Conservation (phyloP, 225 moss, liverwort and hornwort species). For the Sphagnum contortum region DNA sequence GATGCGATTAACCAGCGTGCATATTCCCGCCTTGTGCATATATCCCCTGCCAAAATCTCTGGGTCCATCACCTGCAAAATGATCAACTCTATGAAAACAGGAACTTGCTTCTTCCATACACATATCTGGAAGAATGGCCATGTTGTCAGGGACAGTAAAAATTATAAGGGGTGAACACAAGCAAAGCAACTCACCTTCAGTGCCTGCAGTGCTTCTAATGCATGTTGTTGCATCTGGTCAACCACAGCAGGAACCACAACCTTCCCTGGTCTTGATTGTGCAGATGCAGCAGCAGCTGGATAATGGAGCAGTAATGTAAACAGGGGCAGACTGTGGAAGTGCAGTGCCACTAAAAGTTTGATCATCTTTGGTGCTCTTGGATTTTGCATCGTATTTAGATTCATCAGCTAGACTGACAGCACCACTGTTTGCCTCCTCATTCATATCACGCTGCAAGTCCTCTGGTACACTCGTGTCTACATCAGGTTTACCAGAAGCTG, state of each 20-base stretch:
- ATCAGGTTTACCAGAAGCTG: no score
- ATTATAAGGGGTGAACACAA: neutral
- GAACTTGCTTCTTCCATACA: neutral
- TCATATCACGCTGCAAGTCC: neutral
- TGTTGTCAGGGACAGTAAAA: neutral
- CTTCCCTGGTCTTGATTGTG: conserved; percentile 28
- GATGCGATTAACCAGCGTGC: no score
- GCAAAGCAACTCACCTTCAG: conserved; percentile 30
- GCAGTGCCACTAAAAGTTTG: conserved; percentile 23
- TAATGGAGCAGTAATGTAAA: conserved; percentile 32
- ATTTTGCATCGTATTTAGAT: neutral
- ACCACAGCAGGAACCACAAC: conserved; percentile 41
- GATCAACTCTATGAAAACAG: neutral
- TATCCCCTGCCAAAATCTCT: conserved; percentile 9
- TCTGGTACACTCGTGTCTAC: no score
- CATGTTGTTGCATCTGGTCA: conserved; percentile 55
- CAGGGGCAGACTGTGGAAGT: conserved; percentile 33
- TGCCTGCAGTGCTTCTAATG: conserved; percentile 45
- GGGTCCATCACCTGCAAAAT: conserved; percentile 58
- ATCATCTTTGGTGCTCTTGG: conserved; percentile 7
- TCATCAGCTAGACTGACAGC: neutral
- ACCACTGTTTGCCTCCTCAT: neutral
- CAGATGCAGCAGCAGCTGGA: conserved; percentile 39
- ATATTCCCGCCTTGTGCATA: no score
- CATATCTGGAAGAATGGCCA: neutral